Conservation (phyloP, 805 yeast species). For the Metschnikowia continentalis region DNA sequence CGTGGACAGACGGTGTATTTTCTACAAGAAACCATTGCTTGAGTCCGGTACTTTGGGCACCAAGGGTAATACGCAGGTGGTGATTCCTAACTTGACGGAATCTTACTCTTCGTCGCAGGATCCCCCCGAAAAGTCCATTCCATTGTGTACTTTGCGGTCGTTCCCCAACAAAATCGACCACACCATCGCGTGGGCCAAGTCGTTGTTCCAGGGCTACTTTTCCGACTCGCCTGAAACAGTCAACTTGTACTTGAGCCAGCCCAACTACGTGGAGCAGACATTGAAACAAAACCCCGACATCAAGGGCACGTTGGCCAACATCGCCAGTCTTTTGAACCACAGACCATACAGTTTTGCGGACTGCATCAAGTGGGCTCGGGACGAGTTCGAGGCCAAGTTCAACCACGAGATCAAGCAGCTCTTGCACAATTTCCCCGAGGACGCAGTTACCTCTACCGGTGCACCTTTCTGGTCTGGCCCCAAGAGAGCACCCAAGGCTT, state of each 20-base stretch:
- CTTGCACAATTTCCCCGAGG: conserved; percentile 90
- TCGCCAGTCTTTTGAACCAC: conserved; percentile 65
- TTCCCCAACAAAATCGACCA: conserved; percentile 98
- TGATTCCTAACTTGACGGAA: conserved; percentile 90
- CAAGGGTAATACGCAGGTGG: conserved; percentile 96
- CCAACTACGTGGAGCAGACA: conserved; percentile 86
- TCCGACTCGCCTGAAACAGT: conserved; percentile 91
- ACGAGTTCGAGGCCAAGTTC: conserved; percentile 81
- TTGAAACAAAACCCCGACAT: conserved; percentile 91
- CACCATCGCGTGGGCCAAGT: conserved; percentile 98
- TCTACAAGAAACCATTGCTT: conserved; percentile 81
- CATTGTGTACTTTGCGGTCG: conserved; percentile 92
- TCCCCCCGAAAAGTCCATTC: conserved; percentile 97
- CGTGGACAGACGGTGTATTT: conserved; percentile 95
- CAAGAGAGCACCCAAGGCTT: conserved; percentile 91
- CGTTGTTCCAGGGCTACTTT: conserved; percentile 87
- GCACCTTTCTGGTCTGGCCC: conserved; percentile 98
- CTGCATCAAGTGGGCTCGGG: conserved; percentile 92
- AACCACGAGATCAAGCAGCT: conserved; percentile 85
- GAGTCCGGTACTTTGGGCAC: conserved; percentile 98
- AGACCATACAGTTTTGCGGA: conserved; percentile 91
- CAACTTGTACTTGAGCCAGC: conserved; percentile 83
- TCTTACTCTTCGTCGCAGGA: conserved; percentile 95
- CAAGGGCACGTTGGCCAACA: conserved; percentile 79
- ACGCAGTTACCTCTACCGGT: conserved; percentile 85